Conservation (phyloP, 805 yeast species). For the Millerago galiae region DNA sequence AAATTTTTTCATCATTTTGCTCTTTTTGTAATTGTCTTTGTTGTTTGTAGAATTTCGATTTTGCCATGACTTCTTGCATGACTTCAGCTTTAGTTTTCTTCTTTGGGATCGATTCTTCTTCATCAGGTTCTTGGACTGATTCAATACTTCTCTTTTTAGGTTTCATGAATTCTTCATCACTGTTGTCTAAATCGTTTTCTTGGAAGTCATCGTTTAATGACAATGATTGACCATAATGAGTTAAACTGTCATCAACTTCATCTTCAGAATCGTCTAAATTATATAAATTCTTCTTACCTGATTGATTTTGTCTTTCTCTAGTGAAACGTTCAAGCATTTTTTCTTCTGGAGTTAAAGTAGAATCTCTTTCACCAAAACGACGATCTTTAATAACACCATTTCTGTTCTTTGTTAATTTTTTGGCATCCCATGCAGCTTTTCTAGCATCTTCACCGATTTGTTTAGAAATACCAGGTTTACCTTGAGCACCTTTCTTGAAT, state of each 20-base stretch:
- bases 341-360: constrained; percentile 72
- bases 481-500: constrained; percentile 43
- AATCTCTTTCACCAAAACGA: constrained; percentile 86
- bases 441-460: constrained; percentile 65
- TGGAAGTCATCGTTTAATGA: constrained; percentile 51
- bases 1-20: constrained; percentile 51
- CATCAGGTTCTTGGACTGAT: constrained; percentile 21
- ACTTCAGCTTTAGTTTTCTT: constrained; percentile 80
- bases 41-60: constrained; percentile 69
- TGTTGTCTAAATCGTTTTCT: constrained; percentile 40
- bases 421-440: constrained; percentile 55
- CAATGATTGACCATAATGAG: constrained; percentile 74
- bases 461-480: constrained; percentile 64
- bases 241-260: constrained; percentile 38
- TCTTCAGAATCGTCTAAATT: constrained; percentile 65
- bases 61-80: constrained; percentile 79
- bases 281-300: constrained; percentile 54
- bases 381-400: constrained; percentile 78
- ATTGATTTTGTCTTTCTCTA: constrained; percentile 59
- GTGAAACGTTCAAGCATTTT: constrained; percentile 94
- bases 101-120: constrained; percentile 39
- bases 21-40: constrained; percentile 66
- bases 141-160: constrained; percentile 29
- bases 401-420: constrained; percentile 56
- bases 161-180: constrained; percentile 27